Conservation (phyloP, 2,329 filamentous ascomycete species). For the Aspergillus brunneoviolaceus region DNA sequence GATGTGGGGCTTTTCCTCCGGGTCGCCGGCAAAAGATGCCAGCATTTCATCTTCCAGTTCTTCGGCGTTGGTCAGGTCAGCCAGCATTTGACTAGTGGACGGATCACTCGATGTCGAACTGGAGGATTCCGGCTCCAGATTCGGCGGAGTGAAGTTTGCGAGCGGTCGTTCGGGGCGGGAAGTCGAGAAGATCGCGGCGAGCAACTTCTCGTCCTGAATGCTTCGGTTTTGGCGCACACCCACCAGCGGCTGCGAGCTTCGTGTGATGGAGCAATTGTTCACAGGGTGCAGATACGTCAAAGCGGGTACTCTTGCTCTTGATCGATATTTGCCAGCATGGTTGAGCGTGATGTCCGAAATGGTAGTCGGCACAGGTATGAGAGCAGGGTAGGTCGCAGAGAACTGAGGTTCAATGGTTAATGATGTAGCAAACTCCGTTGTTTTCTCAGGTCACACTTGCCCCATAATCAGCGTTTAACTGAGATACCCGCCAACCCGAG, state of each 20-base stretch:
- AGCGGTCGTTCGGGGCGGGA: constrained; percentile 51
- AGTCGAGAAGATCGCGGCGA: constrained; percentile 87
- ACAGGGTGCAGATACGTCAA: constrained; percentile 93
- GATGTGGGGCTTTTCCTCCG: constrained; percentile 63
- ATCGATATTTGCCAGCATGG: constrained; percentile 86
- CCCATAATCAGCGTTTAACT: constrained; percentile 83
- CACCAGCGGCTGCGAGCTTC: constrained; percentile 87
- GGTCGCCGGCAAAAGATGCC: constrained; percentile 54
- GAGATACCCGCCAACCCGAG: constrained; percentile 83
- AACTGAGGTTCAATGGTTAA: constrained; percentile 51
- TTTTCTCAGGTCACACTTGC: constrained; percentile 37
- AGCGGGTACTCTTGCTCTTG: constrained; percentile 81
- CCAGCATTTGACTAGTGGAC: constrained; percentile 38
- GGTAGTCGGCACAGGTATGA: constrained; percentile 78
- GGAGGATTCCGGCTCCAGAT: constrained; percentile 45
- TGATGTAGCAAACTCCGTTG: background rate
- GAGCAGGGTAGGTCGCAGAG: constrained; percentile 84
- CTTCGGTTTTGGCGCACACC: constrained; percentile 85
- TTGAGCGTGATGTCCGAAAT: constrained; percentile 98
- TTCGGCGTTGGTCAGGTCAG: constrained; percentile 62
- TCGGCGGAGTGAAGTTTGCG: constrained; percentile 38
- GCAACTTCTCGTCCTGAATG: constrained; percentile 91
- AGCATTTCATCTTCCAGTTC: constrained; percentile 69
- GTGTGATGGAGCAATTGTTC: constrained; percentile 95
- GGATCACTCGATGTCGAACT: constrained; percentile 52